Conservation (phyloP, 2,329 filamentous ascomycete species). For the Sporothrix protearum region DNA sequence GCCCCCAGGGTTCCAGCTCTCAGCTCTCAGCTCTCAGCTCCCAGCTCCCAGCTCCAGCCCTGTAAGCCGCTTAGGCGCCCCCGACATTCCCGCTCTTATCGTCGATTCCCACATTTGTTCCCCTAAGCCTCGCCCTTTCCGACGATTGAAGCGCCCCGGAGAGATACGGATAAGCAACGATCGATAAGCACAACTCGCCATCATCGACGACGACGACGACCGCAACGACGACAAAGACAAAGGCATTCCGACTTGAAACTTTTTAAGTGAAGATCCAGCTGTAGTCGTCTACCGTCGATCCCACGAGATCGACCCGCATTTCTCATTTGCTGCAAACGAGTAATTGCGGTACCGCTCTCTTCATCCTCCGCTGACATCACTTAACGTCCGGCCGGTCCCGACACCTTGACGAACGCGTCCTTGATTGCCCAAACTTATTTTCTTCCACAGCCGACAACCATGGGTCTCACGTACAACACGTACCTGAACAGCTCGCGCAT, state of each 20-base stretch:
- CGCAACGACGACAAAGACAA: background rate
- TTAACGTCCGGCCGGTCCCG: background rate
- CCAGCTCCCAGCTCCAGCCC: background rate
- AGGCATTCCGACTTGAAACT: background rate
- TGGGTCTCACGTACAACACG: slow-evolving; percentile 89
- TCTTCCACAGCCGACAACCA: slow-evolving; percentile 38
- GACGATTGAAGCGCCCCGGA: background rate
- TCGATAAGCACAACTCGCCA: slow-evolving; percentile 7
- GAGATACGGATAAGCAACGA: slow-evolving; percentile 7
- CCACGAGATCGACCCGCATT: background rate
- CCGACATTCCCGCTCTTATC: background rate
- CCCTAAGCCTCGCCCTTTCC: background rate
- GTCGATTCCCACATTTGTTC: background rate
- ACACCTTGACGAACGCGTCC: too few relatives aligned
- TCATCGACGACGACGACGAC: background rate
- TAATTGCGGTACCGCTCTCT: background rate
- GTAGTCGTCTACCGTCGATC: background rate
- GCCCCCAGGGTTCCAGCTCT: background rate
- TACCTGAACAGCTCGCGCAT: slow-evolving; percentile 85
- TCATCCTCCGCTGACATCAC: background rate
- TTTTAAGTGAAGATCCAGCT: background rate
- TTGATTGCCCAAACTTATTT: background rate
- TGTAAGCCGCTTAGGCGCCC: background rate
- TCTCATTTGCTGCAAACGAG: background rate
- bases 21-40: background rate